A percentile compares a stretch with the other conserved stretches of the same genome.
phyloP scores from a whole-genome alignment of 768 basidiomycete species.

The Phaffia tasmanica region DNA sequence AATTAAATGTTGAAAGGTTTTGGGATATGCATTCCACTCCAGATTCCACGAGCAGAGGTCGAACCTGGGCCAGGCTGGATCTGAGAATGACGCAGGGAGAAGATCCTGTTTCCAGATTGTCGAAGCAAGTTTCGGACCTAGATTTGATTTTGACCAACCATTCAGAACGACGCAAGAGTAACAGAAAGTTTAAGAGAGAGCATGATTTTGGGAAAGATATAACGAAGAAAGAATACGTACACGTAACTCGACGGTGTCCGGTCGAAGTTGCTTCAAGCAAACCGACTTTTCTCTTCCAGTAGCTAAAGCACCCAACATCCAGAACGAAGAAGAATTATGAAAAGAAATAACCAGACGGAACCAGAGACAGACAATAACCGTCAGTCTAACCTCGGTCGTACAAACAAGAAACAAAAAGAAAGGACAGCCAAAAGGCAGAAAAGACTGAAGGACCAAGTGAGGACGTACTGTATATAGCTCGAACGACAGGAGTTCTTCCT shows the following conservation, averaged over 20 bases:
- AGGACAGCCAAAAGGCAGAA: neutral
- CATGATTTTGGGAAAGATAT: neutral
- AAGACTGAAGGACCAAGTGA: neutral
- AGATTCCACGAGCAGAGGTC: constrained; percentile 14
- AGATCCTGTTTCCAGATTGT: constrained; percentile 14
- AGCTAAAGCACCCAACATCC: neutral
- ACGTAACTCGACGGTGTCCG: constrained; percentile 2
- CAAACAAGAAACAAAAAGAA: no score
- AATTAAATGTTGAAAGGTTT: constrained; percentile 15
- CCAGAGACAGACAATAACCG: neutral
- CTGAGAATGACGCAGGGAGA: neutral
- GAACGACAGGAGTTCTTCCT: neutral
- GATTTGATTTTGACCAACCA: no score
- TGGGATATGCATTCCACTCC: constrained; percentile 16
- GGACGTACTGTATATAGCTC: constrained; percentile 17
- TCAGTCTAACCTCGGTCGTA: no score
- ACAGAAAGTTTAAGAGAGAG: neutral
- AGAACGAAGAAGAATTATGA: neutral
- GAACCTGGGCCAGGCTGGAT: constrained; percentile 12
- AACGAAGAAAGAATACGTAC: constrained; percentile 7
- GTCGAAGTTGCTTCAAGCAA: constrained; percentile 5
- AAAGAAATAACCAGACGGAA: neutral
- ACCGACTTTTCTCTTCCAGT: neutral
- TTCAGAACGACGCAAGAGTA: no score
- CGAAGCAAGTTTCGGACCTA: constrained; percentile 15